phyloP scores from a whole-genome alignment of 805 yeast species.

The Wickerhamomyces xylosicus region DNA sequence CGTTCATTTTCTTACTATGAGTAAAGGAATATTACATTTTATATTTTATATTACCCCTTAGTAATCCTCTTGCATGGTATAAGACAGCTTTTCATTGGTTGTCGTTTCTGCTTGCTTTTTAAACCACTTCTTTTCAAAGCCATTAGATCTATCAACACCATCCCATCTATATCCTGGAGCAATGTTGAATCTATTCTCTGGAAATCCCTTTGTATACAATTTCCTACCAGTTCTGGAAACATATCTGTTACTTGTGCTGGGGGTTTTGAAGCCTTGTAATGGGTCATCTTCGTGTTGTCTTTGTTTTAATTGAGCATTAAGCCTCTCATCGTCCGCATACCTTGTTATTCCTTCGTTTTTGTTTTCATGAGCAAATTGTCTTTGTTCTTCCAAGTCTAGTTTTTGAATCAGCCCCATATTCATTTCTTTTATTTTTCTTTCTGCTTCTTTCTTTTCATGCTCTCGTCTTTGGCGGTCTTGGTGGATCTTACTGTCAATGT shows the following conservation, averaged over 20 bases:
- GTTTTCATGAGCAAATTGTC: constrained; percentile 19
- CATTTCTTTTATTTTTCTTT: constrained; percentile 17
- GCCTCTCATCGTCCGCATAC: constrained; percentile 28
- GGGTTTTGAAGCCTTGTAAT: constrained; percentile 33
- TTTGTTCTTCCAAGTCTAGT: constrained; percentile 26
- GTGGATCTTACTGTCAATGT: constrained; percentile 23
- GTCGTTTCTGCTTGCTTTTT: constrained; percentile 27
- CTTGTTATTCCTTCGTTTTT: constrained; percentile 18
- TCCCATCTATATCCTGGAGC: constrained; percentile 84
- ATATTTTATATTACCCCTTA: constrained; percentile 6
- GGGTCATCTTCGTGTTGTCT: constrained; percentile 54
- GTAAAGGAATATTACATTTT: neutral
- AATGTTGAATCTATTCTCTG: constrained; percentile 67
- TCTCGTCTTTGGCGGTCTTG: constrained; percentile 19
- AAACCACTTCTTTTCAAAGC: constrained; percentile 65
- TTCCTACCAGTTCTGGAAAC: constrained; percentile 37
- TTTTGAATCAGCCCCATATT: constrained; percentile 31
- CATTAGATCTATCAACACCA: constrained; percentile 83
- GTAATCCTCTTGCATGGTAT: constrained; percentile 30
- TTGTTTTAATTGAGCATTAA: constrained; percentile 23
- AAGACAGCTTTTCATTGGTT: constrained; percentile 21
- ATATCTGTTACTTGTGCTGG: constrained; percentile 8
- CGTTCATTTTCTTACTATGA: neutral
- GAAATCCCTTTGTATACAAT: constrained; percentile 41
- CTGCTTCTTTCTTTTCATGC: constrained; percentile 20